Evolutionary conservation across 1,139 yeast genomes (phyloP), one percentile per base, ranked within the genome.

Genomic region (Magnusiomyces suaveolens): DNA sequence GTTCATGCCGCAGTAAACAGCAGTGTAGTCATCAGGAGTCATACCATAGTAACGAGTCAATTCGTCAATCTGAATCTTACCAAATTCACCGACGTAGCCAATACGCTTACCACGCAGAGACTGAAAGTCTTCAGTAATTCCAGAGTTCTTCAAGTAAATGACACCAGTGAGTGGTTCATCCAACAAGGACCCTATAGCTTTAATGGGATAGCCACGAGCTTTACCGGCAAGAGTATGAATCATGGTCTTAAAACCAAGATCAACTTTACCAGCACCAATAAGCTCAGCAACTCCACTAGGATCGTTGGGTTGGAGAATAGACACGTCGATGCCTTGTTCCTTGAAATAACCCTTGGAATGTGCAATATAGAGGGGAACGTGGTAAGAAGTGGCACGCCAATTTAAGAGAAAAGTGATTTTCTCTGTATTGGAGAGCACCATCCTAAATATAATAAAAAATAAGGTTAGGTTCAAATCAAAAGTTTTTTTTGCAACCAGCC

Each of bases 1-100:
- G 61, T 79, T 79, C 83, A 79, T 79, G 52, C 83, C 82, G 61
- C 82, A 78, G 65, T 82, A 72, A 52, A 79, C 80, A n/a, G 82
- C 80, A 53, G 81, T 77, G 65, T 78, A 79, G 64, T 79, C 82
- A 44, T 71, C 70, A 25, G 81, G 81, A 38, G 73, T 73, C 81
- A 78, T 76, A 43, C 81, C 81, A 60, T 75, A 78, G 65, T 78
- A 77, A 60, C 75, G 74, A 59, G 81, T 77, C 62, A 79, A 70
- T 63, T 79, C 83, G 61, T 79, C 82, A 54, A 79, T 68, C 65
- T 79, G 83, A 60, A 79, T 78, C 67, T 79, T 79, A 50, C 83
- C 83, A 63, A 79, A 79, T 62, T 79, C 82, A 38, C 82, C 83
- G 47, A 79, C 82, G 63, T 79, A 79, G 20, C 82, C 82, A 60